Evolutionary conservation across 176 grass and related monocot genomes (phyloP), one percentile per base, ranked within the genome.

Genomic region (Avena sativa): DNA sequence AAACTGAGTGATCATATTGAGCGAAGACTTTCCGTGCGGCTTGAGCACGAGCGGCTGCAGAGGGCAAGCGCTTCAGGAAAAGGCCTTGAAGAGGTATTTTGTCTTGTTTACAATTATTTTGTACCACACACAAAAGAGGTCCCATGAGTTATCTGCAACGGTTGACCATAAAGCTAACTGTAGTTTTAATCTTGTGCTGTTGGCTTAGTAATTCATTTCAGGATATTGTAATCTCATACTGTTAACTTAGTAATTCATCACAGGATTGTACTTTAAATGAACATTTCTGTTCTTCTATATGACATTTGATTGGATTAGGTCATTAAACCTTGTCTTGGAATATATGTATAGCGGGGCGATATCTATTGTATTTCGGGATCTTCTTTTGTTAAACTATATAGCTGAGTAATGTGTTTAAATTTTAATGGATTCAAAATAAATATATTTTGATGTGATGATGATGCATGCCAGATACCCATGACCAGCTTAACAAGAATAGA

Each of bases 1-100:
- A 91, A 82, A 67, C 67, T 98, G 86, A 98, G 94, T 61, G 85
- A 98, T 83, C 90, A 98, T 89, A 88, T 98, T 87, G 97, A 98
- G 80, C 83, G 86, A 85, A 91, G 97, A 89, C 85, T 96, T 93
- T 91, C 81, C n/a, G 46, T 63, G 69, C 91, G 63, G 79, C 97
- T 98, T 91, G 82, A 83, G 55, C 63, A 83, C 26, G 97, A 98
- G 50, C 71, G 89, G 76, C 36, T 90, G 82, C 88, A 87, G 78
- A 98, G 97, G 74, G 92, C 94, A 84, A 78, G 58, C 9, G 61
- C 81, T 60, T 88, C 83, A 32, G 83, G 83, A 73, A 98, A 91
- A 84, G 76, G 55, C 55, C n/a, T 90, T 89, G 90, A 94, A 76
- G 92, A 98, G 97, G 97, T 94, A 88, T 80, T 76, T 81, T 78